Evolutionary conservation across 78 protist genomes (phyloP), one percentile per base, ranked within the genome.

Genomic region (Bodo saltans): DNA sequence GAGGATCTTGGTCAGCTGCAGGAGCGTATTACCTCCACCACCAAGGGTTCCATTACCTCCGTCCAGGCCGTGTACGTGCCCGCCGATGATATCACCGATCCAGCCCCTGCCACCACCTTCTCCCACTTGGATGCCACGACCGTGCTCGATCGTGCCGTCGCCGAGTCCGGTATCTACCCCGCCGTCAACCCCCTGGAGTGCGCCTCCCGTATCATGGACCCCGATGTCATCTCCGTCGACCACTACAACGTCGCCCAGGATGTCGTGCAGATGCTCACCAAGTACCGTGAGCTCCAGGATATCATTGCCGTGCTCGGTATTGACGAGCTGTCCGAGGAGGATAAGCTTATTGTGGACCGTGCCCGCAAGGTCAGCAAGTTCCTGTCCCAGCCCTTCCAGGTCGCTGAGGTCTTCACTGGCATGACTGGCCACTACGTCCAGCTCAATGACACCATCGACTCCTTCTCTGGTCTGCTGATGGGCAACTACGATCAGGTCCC

Each of bases 31-130:
- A 94, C 98, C 91, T 92, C 99, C 91, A 97, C 98, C 87, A 83
- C 33, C 70, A 92, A 94, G 88, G 99, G 92, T 38, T 95, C 98
- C 82, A 97, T 97, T 74, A 97, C 98, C 72, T 96, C 99, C n/a
- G 99, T 97, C 40, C 98, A 95, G 93, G 98, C 99, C 82, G 93
- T 97, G 73, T 97, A 97, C 93, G 99, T 97, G 91, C 99, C 99
- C 38, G 99, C 99, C 83, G 99, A 97, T 68, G 99, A 97, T 90
- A 83, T 97, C 72, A 96, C 99, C 71, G 99, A 96, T 83, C 99
- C 99, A 38, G 99, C 99, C 88, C 99, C 99, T 68, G 98, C 98
- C 84, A 97, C 99, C 84, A 96, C 99, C 83, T 97, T 97, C 87
- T 93, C 98, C 27, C 99, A 97, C 79, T 70, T 97, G 74, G 99